Evolutionary conservation across 1,284 basidiomycete genomes (phyloP).

Genomic region (Fomitopsis betulina): DNA sequence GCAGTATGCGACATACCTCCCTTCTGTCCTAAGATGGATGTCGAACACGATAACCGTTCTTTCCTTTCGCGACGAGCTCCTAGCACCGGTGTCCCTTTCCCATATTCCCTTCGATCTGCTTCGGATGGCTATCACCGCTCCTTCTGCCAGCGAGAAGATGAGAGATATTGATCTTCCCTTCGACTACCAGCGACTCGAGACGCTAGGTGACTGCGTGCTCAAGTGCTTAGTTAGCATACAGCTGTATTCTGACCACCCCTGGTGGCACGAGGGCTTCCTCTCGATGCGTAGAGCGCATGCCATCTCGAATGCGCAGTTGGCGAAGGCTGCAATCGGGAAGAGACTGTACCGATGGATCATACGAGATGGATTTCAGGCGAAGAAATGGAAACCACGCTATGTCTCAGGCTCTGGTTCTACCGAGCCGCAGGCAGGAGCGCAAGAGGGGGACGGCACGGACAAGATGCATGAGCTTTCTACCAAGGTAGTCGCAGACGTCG

Average conservation of each 20-base stretch:
- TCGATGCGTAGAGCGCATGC: constrained; percentile 64
- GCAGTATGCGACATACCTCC: constrained; percentile 52
- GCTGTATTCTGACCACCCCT: constrained; percentile 59
- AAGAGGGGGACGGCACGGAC: constrained; percentile 12
- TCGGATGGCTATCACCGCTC: constrained; percentile 53
- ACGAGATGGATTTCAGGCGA: constrained; percentile 53
- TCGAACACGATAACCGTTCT: constrained; percentile 44
- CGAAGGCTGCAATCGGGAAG: constrained; percentile 51
- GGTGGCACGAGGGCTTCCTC: constrained; percentile 79
- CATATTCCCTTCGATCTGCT: constrained; percentile 44
- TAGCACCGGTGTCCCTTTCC: constrained; percentile 34
- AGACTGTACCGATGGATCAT: constrained; percentile 63
- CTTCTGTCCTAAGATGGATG: constrained; percentile 59
- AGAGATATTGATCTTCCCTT: neutral
- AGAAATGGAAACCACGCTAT: constrained; percentile 61
- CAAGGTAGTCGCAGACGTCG: constrained; percentile 71
- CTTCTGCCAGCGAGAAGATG: constrained; percentile 46
- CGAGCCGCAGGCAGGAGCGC: constrained; percentile 7
- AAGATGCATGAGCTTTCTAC: constrained; percentile 50
- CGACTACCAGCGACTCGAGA: constrained; percentile 79
- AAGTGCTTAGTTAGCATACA: constrained; percentile 67
- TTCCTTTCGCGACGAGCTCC: constrained; percentile 44
- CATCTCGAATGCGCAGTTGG: constrained; percentile 68
- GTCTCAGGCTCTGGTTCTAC: constrained; percentile 14
- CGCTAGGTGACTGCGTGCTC: constrained; percentile 75